Evolutionary conservation across 2,329 filamentous ascomycete species (phyloP), one percentile per base, ranked within the genome.

Genomic region (Colletotrichum sp.): DNA sequence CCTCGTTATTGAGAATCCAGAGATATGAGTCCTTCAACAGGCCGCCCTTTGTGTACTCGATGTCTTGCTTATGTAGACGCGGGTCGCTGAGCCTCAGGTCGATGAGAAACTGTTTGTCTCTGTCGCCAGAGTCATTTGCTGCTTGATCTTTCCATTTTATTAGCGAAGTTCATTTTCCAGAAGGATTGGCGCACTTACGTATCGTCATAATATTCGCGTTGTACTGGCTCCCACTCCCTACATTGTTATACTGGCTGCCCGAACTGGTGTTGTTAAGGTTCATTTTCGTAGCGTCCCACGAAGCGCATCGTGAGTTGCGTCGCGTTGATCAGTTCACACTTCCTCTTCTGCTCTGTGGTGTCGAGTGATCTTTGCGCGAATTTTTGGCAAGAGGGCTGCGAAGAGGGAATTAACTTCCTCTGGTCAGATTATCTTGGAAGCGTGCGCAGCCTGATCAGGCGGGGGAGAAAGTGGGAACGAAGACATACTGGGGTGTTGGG

Each of bases 21-120:
- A 36, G 24, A 64, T 84, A 87, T 0, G 80, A 82, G 9, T 83
- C 82, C 2, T 26, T 2, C 0, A 85, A 71, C 0, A 87, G 77
- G 8, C 80, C 81, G 1, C 84, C 86, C 36, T 86, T 87, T 0
- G 78, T 80, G 0, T 77, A 28, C 62, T 86, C 74, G 49, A 88
- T 85, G 81, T 4, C 10, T 71, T 70, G n/a, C n/a, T 85, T 87
- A 39, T 87, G 84, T 1, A 79, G 13, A 0, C 57, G 60, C 0
- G 84, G 83, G 18, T 86, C 79, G 2, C 82, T 86, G 15, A 69
- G 52, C 5, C 24, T 55, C 5, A 72, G 64, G 13, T 63, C 71
- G 15, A 18, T 5, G 18, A 69, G 24, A 16, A 69, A 21, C 3
- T 52, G n/a, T 21, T 4, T 52, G n/a, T 21, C 44, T 52, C 13